phyloP scores from a whole-genome alignment of 1,139 yeast species.

The Candida pseudocylindracea region DNA sequence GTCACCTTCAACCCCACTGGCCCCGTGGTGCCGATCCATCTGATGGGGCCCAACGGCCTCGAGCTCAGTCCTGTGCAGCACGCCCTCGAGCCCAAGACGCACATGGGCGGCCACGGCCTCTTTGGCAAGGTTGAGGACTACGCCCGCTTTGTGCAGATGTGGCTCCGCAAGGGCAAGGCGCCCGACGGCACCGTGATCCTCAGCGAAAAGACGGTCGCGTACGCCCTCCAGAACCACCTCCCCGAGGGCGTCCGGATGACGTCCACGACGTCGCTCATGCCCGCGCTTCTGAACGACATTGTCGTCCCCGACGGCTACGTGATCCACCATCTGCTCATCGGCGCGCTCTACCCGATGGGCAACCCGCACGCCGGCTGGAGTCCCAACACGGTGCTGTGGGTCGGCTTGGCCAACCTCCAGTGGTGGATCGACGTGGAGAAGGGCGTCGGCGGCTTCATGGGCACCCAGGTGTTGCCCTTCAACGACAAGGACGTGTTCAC shows the following conservation, averaged over 20 bases:
- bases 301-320: not conserved
- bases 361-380: constrained; percentile 10
- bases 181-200: constrained; percentile 14
- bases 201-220: constrained; percentile 6
- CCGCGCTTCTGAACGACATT: not conserved
- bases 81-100: constrained; percentile 4
- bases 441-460: constrained; percentile 1
- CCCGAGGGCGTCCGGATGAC: constrained; percentile 1
- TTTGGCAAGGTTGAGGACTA: constrained; percentile 20
- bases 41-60: constrained; percentile 4
- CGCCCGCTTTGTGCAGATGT: constrained; percentile 18
- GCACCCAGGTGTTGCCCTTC: constrained; percentile 1
- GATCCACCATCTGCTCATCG: not conserved
- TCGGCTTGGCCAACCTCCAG: constrained; percentile 20
- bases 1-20: constrained; percentile 5
- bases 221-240: constrained; percentile 1
- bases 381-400: constrained; percentile 14
- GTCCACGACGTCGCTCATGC: constrained; percentile 2
- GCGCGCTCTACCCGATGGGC: constrained; percentile 10
- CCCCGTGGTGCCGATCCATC: not conserved
- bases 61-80: constrained; percentile 6
- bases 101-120: constrained; percentile 28
- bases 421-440: constrained; percentile 23
- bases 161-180: constrained; percentile 21
- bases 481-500: too few relatives aligned